A percentile compares a stretch with the other conserved stretches of the same genome.
Evolutionary conservation across 2,329 filamentous ascomycete genomes (phyloP).

Genomic region (Calycina herbarum): DNA sequence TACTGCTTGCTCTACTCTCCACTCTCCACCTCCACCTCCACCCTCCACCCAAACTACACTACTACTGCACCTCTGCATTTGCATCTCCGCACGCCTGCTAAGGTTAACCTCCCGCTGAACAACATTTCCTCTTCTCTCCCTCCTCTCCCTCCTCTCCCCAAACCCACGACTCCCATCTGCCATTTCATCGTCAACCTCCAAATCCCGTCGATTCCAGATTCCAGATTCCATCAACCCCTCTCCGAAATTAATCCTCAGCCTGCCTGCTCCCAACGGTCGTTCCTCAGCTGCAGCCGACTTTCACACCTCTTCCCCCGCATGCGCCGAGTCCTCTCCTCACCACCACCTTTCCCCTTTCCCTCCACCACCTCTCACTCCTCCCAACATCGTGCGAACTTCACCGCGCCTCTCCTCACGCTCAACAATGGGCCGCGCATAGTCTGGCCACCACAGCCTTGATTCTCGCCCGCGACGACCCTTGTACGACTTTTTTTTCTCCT

Average conservation of each 20-base stretch:
- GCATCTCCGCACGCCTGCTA: slow-evolving; percentile 2
- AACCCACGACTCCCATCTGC: neutral
- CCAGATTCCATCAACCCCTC: neutral
- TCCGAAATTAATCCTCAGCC: neutral
- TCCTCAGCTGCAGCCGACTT: slow-evolving; percentile 6
- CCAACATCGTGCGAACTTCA: slow-evolving; percentile 7
- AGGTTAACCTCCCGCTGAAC: neutral
- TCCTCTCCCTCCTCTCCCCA: neutral
- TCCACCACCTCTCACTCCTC: neutral
- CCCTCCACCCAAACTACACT: neutral
- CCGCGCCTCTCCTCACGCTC: slow-evolving; percentile 18
- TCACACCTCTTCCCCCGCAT: slow-evolving; percentile 20
- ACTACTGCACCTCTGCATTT: neutral
- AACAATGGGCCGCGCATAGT: slow-evolving; percentile 38
- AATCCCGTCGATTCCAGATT: neutral
- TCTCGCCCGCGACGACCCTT: slow-evolving; percentile 30
- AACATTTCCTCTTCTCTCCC: neutral
- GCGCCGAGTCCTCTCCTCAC: slow-evolving; percentile 9
- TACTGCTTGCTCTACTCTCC: neutral
- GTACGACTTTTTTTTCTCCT: slow-evolving; percentile 26
- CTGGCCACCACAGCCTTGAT: slow-evolving; percentile 34
- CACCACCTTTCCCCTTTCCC: slow-evolving; percentile 4
- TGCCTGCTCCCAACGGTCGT: slow-evolving; percentile 3
- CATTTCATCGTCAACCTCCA: neutral
- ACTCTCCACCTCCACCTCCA: no score